Evolutionary conservation across 2,329 filamentous ascomycete genomes (phyloP), one percentile per base, ranked within the genome.

Genomic region (Xylaria sp.): DNA sequence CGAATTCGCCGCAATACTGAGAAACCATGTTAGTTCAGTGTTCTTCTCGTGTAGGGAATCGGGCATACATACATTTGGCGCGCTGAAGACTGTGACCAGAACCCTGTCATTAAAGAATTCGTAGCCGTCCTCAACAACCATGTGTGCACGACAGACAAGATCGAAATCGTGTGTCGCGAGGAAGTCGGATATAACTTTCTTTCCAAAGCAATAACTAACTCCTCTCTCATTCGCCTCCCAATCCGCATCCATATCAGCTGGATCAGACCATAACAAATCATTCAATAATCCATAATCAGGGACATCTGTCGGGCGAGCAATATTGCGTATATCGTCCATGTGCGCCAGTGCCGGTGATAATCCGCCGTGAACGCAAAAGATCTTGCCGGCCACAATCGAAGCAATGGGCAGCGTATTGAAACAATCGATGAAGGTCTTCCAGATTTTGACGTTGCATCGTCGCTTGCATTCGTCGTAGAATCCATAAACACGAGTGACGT

Each of bases 391-490:
- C 70, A 99, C 97, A 78, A 99, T 99, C 68, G 94, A 93, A 60
- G 93, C 94, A 76, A 99, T 97, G 52, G 93, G 93, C 73, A 97
- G 79, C 79, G 92, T 97, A 83, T 99, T 99, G 86, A 99, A 99
- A 83, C 92, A 97, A 76, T 99, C 93, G 65, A 92, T 97, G 75
- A 99, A 97, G 1, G 93, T 97, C 85, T 99, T 99, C 93, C 93
- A 97, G 63, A 97, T 84, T 85, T 97, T 97, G 82, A 97, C 96
- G 79, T 97, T 99, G 81, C 96, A 97, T 69, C 93, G 85, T 74
- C 94, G 89, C 83, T 99, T 99, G 87, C 93, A 99, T 79, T 99
- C 93, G 73, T 99, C 94, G 82, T 99, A 99, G 82, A 99, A 99
- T 62, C 94, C 94, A 76, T 99, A 99, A 77, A 97, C 96, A 73